phyloP scores from a whole-genome alignment of 2,329 filamentous ascomycete genomes.

The Fusarium sublunatum region DNA sequence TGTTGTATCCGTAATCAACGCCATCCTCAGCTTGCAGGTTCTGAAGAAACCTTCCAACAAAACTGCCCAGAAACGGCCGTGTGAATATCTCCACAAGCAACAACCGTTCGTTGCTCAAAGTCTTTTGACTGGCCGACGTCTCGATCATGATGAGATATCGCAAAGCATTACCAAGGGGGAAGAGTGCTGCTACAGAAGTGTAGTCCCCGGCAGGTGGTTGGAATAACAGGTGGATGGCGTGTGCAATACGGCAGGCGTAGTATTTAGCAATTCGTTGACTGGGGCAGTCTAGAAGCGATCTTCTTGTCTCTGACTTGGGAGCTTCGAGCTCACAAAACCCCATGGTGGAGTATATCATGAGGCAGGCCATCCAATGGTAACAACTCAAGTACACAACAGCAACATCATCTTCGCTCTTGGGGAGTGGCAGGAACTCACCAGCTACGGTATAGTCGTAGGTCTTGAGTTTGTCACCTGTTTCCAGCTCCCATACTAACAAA shows the following conservation, averaged over 20 bases:
- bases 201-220: not conserved
- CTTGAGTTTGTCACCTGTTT: not conserved
- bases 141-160: slow-evolving; percentile 23
- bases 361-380: slow-evolving; percentile 24
- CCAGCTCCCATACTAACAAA: slow-evolving; percentile 5
- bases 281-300: not conserved
- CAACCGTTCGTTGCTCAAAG: slow-evolving; percentile 9
- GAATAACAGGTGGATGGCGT: slow-evolving; percentile 11
- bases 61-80: slow-evolving; percentile 6
- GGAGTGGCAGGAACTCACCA: not conserved
- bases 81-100: slow-evolving; percentile 8
- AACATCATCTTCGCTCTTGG: slow-evolving; percentile 3
- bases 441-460: slow-evolving; percentile 14
- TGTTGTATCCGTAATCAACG: slow-evolving; percentile 10
- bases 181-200: slow-evolving; percentile 6
- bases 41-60: slow-evolving; percentile 14
- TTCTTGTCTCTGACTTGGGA: fast-evolving
- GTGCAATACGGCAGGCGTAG: slow-evolving; percentile 14
- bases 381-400: slow-evolving; percentile 14
- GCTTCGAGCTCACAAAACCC: slow-evolving; percentile 17
- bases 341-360: slow-evolving; percentile 12
- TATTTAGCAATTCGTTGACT: slow-evolving; percentile 7
- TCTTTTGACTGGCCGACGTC: not conserved
- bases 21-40: slow-evolving; percentile 21
- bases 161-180: slow-evolving; percentile 13